phyloP scores from a whole-genome alignment of 2,329 filamentous ascomycete species.

The Ceratocystis huliohia region DNA sequence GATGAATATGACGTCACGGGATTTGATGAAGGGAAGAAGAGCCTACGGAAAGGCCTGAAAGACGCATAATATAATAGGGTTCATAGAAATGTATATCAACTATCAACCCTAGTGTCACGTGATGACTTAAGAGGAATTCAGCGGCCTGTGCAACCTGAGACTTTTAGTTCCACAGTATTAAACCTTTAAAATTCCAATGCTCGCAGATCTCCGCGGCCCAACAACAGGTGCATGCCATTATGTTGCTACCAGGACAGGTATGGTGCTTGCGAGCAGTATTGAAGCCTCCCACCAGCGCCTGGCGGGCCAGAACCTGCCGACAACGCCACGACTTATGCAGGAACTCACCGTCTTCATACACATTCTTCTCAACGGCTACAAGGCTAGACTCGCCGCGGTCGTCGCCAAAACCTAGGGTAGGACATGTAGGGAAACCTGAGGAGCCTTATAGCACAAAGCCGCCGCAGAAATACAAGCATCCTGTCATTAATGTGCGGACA shows the following conservation, averaged over 20 bases:
- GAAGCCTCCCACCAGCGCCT: background rate
- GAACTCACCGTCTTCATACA: background rate
- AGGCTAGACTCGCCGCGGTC: background rate
- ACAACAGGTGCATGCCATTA: background rate
- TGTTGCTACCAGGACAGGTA: background rate
- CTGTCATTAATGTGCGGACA: slow-evolving; percentile 32
- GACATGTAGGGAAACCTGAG: no score
- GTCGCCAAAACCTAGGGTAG: background rate
- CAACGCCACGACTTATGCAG: background rate
- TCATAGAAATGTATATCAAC: background rate
- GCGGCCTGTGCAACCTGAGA: background rate
- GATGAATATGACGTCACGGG: slow-evolving; percentile 77
- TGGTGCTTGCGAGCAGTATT: background rate
- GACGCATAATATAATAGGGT: slow-evolving; percentile 3
- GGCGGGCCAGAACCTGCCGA: background rate
- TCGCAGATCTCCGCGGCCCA: background rate
- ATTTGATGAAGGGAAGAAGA: slow-evolving; percentile 58
- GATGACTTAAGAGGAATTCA: background rate
- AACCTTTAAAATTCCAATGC: background rate
- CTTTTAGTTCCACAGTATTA: background rate
- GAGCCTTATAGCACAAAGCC: background rate
- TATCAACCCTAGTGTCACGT: background rate
- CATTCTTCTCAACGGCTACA: background rate
- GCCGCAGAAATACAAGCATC: background rate
- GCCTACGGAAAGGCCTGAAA: background rate